These are phyloP conservation scores for Astragalus membranaceus DNA, from an alignment of 306 rosid species.

Conservation along the genomic window DNA sequence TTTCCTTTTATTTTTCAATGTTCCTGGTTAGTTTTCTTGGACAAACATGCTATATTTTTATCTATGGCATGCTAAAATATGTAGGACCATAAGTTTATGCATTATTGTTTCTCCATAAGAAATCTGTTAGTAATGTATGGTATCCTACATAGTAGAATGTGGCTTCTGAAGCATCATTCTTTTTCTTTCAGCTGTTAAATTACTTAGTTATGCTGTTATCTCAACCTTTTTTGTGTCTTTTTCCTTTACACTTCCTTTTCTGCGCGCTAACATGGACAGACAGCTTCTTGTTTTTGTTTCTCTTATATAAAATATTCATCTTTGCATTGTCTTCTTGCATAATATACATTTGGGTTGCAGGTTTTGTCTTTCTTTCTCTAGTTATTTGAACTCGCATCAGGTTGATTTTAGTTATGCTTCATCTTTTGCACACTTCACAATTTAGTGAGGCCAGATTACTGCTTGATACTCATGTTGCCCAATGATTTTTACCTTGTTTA, in stretches of 20 bases:
- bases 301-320: not conserved
- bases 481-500: not conserved
- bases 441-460: not conserved
- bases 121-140: not conserved
- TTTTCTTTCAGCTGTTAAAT: not conserved
- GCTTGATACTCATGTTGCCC: not conserved
- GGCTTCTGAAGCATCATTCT: not conserved
- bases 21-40: not conserved
- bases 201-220: no score
- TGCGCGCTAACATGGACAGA: not conserved
- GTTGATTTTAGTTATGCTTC: not conserved
- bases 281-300: not conserved
- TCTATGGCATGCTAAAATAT: not conserved
- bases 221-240: not conserved
- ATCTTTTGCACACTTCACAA: not conserved
- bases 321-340: not conserved
- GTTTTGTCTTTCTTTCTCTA: not conserved
- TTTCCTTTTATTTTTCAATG: not conserved
- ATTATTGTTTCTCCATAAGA: not conserved
- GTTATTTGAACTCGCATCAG: not conserved
- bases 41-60: not conserved
- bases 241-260: not conserved
- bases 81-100: not conserved
- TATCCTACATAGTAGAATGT: not conserved
- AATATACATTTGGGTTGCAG: not conserved